Conservation (phyloP, 345 rosid genomes). For the Populus davidiana region DNA sequence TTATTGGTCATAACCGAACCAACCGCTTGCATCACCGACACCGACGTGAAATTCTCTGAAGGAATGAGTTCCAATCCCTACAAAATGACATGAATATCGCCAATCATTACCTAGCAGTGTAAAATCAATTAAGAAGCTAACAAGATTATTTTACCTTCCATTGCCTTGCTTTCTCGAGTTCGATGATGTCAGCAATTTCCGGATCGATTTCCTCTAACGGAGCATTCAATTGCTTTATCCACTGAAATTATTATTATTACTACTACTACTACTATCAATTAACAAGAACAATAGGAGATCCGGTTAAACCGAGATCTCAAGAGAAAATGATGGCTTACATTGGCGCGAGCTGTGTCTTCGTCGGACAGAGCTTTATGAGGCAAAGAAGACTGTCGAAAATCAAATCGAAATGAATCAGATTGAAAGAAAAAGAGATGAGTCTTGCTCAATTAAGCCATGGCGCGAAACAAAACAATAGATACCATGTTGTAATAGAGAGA, state of each 20-base stretch:
- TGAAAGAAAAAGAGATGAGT: not conserved
- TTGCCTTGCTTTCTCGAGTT: constrained; percentile 97
- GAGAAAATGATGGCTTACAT: constrained; percentile 31
- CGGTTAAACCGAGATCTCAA: not conserved
- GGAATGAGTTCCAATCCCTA: constrained; percentile 95
- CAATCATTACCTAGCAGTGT: too few relatives aligned
- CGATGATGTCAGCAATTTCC: constrained; percentile 80
- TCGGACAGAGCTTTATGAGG: constrained; percentile 46
- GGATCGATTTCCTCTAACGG: constrained; percentile 83
- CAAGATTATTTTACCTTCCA: constrained; percentile 62
- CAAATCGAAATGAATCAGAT: not conserved
- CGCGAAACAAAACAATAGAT: constrained; percentile 3
- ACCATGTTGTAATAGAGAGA: constrained; percentile 48
- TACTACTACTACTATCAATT: not conserved
- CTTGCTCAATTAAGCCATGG: not conserved
- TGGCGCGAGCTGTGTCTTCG: constrained; percentile 56
- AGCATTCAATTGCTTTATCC: constrained; percentile 81
- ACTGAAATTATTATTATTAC: constrained; percentile 37
- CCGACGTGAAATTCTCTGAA: constrained; percentile 90
- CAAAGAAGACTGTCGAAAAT: constrained; percentile 56
- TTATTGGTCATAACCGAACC: constrained; percentile 97
- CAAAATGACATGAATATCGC: not conserved
- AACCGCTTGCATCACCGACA: constrained; percentile 94
- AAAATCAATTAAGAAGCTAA: too few relatives aligned
- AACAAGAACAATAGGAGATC: not conserved